A percentile compares a stretch with the other conserved stretches of the same genome.
These are phyloP conservation scores for Cutaneotrichosporon sp. DNA, from an alignment of 1,284 basidiomycete genomes.

Conservation along the genomic window DNA sequence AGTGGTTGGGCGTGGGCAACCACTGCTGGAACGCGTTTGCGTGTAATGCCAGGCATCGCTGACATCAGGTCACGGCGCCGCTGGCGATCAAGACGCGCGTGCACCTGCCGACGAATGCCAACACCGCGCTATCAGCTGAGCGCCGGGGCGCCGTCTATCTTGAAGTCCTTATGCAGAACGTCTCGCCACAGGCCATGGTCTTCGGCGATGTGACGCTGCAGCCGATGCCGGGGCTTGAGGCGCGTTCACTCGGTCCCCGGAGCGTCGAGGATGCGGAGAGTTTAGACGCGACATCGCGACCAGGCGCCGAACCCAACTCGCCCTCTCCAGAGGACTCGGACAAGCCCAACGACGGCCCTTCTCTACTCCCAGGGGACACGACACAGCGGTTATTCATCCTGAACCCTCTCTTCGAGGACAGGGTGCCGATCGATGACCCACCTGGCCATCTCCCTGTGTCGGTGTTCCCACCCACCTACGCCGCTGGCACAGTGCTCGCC, in stretches of 20 bases:
- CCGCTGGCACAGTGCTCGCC: conserved; percentile 65
- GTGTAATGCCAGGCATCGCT: background rate
- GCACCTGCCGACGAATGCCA: conserved; percentile 64
- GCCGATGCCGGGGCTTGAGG: conserved; percentile 64
- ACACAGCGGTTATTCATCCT: conserved; percentile 80
- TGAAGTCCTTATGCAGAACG: conserved; percentile 81
- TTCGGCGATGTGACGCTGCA: conserved; percentile 72
- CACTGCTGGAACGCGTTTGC: no score
- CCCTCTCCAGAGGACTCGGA: background rate
- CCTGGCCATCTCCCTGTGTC: conserved; percentile 60
- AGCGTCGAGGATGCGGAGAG: conserved; percentile 8
- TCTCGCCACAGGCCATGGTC: conserved; percentile 67
- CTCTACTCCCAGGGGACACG: conserved; percentile 73
- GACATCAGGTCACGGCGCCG: conserved; percentile 69
- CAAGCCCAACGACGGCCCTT: conserved; percentile 28
- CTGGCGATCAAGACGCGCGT: conserved; percentile 86
- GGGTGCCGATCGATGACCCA: conserved; percentile 55
- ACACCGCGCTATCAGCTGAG: conserved; percentile 57
- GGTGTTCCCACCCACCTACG: conserved; percentile 54
- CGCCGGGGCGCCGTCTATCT: conserved; percentile 76
- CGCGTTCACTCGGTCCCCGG: conserved; percentile 34
- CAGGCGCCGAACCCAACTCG: no score
- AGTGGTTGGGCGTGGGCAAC: no score
- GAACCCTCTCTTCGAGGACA: conserved; percentile 50
- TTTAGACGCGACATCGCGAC: background rate